Evolutionary conservation across 106 monocot species (phyloP), one percentile per base, ranked within the genome.

Genomic region (Acanthochlamys bracteata): DNA sequence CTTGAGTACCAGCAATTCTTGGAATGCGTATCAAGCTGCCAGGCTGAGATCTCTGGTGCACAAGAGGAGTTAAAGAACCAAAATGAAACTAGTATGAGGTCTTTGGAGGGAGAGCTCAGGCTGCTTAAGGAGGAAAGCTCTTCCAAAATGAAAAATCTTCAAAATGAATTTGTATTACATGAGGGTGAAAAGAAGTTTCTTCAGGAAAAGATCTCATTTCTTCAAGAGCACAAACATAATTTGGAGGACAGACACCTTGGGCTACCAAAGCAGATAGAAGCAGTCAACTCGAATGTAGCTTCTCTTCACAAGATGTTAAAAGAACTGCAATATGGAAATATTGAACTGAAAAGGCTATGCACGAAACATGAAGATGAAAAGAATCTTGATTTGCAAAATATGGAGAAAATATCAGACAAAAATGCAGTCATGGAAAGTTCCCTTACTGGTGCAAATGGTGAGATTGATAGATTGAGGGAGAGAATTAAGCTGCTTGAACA

Each of bases 401-500:
- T 90, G 75, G 75, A 86, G 63, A 72, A 72, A 43, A 67, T 82
- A n/a, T 64, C 71, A 12, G 80, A 87, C 53, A 71, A 77, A 41
- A 88, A 85, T 51, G 26, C 17, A 7, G 11, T 68, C 41, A 63
- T 98, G 49, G 88, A 91, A 64, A 74, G 66, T 73, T 91, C 85
- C 59, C 63, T 88, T 26, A 72, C 67, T 22, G 74, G 73, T 73
- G 74, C 76, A 40, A 80, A 74, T 66, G 64, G 39, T 63, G 91
- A 85, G 55, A 61, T 98, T 60, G 77, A 85, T 54, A 70, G 52
- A 25, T 53, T 83, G 47, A 80, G 74, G 69, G 66, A 73, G 55
- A 75, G 81, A 74, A 79, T 83, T 39, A 83, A 74, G 55, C 46
- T 51, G 60, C 53, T 98, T 53, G 80, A 92, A 82, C 66, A 79